phyloP scores from a whole-genome alignment of 2,329 filamentous ascomycete species.

The Cadophora malorum region DNA sequence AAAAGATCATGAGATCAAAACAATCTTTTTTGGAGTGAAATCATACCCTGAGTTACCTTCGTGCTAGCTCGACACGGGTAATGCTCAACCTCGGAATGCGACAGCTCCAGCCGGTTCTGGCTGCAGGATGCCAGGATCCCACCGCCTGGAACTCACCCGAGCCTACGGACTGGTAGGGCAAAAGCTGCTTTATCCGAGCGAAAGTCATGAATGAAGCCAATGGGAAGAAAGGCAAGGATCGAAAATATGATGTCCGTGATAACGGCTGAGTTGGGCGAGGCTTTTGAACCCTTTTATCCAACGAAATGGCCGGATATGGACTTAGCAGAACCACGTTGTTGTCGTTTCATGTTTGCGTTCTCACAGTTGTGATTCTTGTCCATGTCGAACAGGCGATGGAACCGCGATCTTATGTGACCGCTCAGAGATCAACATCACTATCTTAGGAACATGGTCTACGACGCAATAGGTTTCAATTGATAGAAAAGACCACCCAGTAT shows the following conservation, averaged over 20 bases:
- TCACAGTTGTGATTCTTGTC: too few relatives aligned
- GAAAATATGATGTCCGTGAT: neutral
- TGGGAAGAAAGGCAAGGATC: neutral
- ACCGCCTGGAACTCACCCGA: slow-evolving; percentile 11
- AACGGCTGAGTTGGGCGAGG: neutral
- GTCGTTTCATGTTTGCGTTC: neutral
- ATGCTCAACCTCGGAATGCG: slow-evolving; percentile 2
- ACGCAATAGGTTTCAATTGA: neutral
- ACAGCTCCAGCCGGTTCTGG: slow-evolving; percentile 4
- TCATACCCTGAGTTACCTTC: neutral
- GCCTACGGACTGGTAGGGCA: neutral
- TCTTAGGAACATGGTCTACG: neutral
- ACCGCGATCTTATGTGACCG: neutral
- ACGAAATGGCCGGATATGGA: neutral
- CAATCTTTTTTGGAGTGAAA: slow-evolving; percentile 8
- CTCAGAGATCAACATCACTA: neutral
- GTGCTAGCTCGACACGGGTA: slow-evolving; percentile 1
- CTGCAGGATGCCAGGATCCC: slow-evolving; percentile 6
- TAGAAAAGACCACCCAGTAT: neutral
- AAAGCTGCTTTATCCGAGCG: neutral
- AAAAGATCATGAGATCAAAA: slow-evolving; percentile 14
- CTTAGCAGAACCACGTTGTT: neutral
- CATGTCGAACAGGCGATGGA: neutral
- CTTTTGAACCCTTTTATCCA: neutral
- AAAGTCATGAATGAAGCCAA: neutral